Evolutionary conservation across 305 asterid species (phyloP).

Genomic region (Coffea humblotiana): DNA sequence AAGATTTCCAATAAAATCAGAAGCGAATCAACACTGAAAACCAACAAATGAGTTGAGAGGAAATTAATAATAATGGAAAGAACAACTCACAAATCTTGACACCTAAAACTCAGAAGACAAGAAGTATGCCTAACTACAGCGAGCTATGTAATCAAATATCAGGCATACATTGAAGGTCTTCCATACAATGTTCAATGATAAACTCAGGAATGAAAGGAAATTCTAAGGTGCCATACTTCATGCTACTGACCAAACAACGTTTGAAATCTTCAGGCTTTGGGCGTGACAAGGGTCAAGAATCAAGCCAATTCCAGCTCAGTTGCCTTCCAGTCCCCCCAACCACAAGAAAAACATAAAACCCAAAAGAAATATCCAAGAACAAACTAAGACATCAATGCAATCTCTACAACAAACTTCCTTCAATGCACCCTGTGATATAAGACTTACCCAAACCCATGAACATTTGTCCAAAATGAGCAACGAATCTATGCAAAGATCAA

Average conservation of each 20-base stretch:
- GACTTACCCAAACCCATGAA: not conserved
- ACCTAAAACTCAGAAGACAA: not conserved
- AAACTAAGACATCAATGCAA: not conserved
- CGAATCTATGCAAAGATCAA: not conserved
- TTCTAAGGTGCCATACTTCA: not conserved
- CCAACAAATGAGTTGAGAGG: not conserved
- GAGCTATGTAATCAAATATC: not conserved
- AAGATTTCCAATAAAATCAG: not conserved
- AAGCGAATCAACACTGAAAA: not conserved
- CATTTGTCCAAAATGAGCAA: not conserved
- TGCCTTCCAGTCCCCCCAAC: not conserved
- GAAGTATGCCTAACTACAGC: not conserved
- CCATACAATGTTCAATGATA: not conserved
- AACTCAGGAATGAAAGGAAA: not conserved
- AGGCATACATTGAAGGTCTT: not conserved
- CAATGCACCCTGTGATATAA: not conserved
- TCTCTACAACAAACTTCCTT: not conserved
- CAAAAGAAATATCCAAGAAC: not conserved
- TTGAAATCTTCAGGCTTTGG: not conserved
- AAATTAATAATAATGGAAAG: not conserved
- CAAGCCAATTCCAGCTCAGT: slow-evolving; percentile 6
- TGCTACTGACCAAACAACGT: not conserved
- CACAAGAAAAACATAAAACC: not conserved
- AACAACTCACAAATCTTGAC: not conserved
- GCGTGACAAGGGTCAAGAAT: not conserved